A percentile compares a stretch with the other conserved stretches of the same genome.
Evolutionary conservation across 352 stramenopile genomes (phyloP).

Genomic region (Phytophthora sansomeana): DNA sequence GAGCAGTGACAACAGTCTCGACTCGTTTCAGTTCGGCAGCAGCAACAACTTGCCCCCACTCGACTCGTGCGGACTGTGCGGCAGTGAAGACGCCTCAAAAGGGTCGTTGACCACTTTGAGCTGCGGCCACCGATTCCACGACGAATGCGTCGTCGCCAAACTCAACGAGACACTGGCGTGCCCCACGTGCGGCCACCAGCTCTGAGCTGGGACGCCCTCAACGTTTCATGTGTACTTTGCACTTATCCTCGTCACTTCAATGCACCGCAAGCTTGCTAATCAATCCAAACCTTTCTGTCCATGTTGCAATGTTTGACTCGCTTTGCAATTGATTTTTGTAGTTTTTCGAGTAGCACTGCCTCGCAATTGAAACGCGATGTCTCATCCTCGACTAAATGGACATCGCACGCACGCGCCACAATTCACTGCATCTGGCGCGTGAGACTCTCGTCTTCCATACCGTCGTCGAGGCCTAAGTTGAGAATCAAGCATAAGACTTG

Average conservation of each 20-base stretch:
- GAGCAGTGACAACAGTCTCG: conserved; percentile 34
- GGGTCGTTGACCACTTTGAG: conserved; percentile 46
- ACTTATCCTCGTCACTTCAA: conserved; percentile 12
- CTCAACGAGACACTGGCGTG: conserved; percentile 66
- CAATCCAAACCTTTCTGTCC: conserved; percentile 12
- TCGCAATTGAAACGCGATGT: not conserved
- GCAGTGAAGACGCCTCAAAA: conserved; percentile 25
- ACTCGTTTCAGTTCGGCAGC: conserved; percentile 49
- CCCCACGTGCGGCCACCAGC: conserved; percentile 37
- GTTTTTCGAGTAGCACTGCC: not conserved
- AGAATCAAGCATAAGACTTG: conserved; percentile 26
- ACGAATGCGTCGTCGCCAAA: conserved; percentile 67
- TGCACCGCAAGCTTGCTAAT: conserved; percentile 5
- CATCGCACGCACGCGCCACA: not conserved
- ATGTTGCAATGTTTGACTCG: not conserved
- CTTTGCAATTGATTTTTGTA: not conserved
- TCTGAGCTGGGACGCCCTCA: conserved; percentile 11
- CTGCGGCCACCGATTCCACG: conserved; percentile 75
- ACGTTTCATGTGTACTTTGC: not conserved
- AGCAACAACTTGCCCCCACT: conserved; percentile 33
- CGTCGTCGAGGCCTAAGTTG: conserved; percentile 7
- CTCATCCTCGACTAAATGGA: conserved; percentile 9
- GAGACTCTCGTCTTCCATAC: conserved; percentile 10
- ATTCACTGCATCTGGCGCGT: conserved; percentile 15
- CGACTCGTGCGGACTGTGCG: conserved; percentile 33